Percentiles rank a stretch among this genome's conserved stretches.
These are phyloP conservation scores for Oryza glumipatula DNA, from an alignment of 176 grass and related monocot species.

Conservation along the genomic window DNA sequence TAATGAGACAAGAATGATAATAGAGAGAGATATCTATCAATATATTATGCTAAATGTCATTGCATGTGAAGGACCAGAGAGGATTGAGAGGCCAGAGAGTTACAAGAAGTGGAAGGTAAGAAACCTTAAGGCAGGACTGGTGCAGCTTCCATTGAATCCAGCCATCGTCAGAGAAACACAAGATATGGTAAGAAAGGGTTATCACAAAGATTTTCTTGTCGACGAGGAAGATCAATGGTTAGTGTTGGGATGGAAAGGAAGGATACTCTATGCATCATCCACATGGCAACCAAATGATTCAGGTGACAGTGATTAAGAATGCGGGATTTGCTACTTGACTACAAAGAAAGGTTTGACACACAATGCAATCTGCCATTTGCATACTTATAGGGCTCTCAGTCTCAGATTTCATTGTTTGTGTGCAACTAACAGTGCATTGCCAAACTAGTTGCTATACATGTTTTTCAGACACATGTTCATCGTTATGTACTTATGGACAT, in stretches of 20 bases:
- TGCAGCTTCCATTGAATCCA: constrained; percentile 39
- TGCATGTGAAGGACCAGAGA: constrained; percentile 48
- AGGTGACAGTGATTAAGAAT: neutral
- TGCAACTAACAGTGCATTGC: neutral
- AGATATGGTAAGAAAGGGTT: constrained; percentile 18
- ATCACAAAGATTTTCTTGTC: constrained; percentile 40
- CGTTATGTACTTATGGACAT: no score
- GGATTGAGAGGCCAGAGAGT: constrained; percentile 41
- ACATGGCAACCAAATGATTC: constrained; percentile 36
- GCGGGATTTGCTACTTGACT: neutral
- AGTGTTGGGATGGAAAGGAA: constrained; percentile 49
- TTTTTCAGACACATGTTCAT: no score
- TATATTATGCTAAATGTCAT: constrained; percentile 32
- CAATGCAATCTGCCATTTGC: neutral
- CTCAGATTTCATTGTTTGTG: neutral
- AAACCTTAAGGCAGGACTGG: constrained; percentile 25
- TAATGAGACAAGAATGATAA: constrained; percentile 32
- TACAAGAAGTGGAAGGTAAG: constrained; percentile 43
- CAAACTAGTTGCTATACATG: neutral
- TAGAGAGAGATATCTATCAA: constrained; percentile 29
- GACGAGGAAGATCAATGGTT: constrained; percentile 42
- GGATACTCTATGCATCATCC: constrained; percentile 31
- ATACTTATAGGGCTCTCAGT: neutral
- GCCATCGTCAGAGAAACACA: constrained; percentile 14
- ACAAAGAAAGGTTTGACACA: neutral